phyloP scores from a whole-genome alignment of 345 rosid genomes.

The Anastatica hierochuntica region DNA sequence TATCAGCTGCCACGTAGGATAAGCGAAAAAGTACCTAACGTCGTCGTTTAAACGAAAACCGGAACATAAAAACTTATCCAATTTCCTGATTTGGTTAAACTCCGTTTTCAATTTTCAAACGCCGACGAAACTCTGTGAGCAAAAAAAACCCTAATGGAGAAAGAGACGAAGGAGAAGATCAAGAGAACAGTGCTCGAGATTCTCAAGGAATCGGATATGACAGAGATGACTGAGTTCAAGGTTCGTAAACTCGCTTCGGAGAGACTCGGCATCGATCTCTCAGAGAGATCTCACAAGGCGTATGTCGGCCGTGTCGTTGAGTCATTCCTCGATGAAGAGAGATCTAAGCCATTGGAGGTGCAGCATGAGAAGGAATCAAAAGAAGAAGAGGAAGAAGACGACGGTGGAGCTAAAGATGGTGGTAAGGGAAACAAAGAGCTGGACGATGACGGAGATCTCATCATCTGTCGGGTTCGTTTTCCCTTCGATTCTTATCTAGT shows the following conservation, averaged over 20 bases:
- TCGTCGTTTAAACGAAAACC: too few relatives aligned
- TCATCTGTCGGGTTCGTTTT: constrained; percentile 58
- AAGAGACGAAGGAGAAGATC: constrained; percentile 41
- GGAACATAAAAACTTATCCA: not conserved
- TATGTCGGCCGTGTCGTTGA: constrained; percentile 49
- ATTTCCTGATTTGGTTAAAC: constrained; percentile 5
- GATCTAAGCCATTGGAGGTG: constrained; percentile 19
- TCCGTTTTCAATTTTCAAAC: not conserved
- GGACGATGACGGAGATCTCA: constrained; percentile 71
- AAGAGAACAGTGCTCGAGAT: constrained; percentile 49
- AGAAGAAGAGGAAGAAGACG: constrained; percentile 19
- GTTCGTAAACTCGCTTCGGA: constrained; percentile 62
- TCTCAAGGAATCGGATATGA: constrained; percentile 60
- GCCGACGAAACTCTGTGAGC: not conserved
- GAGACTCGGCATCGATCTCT: constrained; percentile 58
- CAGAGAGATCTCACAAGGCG: constrained; percentile 50
- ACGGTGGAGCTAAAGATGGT: constrained; percentile 4
- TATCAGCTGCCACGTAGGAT: not conserved
- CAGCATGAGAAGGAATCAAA: not conserved
- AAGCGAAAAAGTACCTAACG: too few relatives aligned
- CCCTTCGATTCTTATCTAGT: too few relatives aligned
- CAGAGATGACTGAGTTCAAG: constrained; percentile 57
- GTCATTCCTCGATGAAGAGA: constrained; percentile 52
- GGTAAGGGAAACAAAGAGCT: constrained; percentile 34
- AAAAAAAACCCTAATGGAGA: constrained; percentile 34